Base-by-base conservation (phyloP, 2,329 filamentous ascomycete species). In the Emmonsia crescens region DNA sequence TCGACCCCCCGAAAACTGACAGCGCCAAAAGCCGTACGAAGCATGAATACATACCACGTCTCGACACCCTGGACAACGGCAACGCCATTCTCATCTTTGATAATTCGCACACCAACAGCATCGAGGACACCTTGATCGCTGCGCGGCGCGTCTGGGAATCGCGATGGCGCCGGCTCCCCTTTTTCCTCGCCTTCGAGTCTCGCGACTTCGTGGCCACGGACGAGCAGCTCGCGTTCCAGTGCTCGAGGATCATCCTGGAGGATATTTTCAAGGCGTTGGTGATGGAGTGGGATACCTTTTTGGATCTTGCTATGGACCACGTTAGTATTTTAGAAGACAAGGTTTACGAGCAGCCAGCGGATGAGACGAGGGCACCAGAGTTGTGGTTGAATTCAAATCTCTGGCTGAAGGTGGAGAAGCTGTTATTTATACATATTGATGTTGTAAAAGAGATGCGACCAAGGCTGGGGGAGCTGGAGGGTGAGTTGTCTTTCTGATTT, bases 81-180 rank as follows among this genome's bases (percentile, higher is more conserved):
- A 78, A 75, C 62, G 79, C 79, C 0, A 78, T 83, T 61, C 80
- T 83, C 60, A 70, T 83, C 33, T 82, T 83, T 63, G 80, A 83
- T 63, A 77, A 79, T 56, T 79, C 79, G 0, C 75, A 79, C 33
- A 78, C 77, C 1, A 73, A 75, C 21, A 74, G 73, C 12, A 76
- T 79, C 31, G 73, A 78, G 44, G 78, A 83, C 64, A 82, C 80
- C 0, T 64, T 83, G 10, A 77, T 82, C 24, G 72, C 77, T 2
- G 79, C 80, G 3, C 73, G 80, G 16, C 75, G 79, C 52, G 77
- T 81, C 61, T 76, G 79, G 56, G 81, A 83, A 67, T 74, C 74
- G n/a, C 73, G 77, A n/a, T 83, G 81, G 80, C 75, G 80, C 9
- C 72, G 80, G 5, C 68, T 83, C 5, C 78, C 79, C 0, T 81